A percentile compares a stretch with the other conserved stretches of the same genome.
Conservation (phyloP, 176 grass and related monocot genomes). For the Aegilops bicornis region DNA sequence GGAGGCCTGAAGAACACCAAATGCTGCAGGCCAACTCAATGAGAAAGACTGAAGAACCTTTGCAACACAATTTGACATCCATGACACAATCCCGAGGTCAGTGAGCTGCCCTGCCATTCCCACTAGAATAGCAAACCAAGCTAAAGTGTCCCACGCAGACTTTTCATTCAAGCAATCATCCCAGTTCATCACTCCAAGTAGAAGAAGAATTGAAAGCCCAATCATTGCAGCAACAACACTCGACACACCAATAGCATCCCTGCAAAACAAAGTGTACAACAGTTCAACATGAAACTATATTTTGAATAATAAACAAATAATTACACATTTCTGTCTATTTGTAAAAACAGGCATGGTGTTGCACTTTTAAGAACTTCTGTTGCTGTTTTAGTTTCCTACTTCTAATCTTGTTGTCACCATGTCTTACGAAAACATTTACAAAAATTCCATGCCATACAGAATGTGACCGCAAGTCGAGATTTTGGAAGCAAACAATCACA, state of each 20-base stretch:
- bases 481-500: not conserved
- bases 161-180: slow-evolving; percentile 96
- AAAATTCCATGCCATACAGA: not conserved
- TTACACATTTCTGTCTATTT: not conserved
- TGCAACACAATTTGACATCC: slow-evolving; percentile 90
- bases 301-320: not conserved
- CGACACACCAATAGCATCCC: slow-evolving; percentile 68
- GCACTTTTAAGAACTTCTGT: not conserved
- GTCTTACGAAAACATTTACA: not conserved
- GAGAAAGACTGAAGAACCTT: slow-evolving; percentile 82
- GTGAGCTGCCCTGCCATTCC: slow-evolving; percentile 94
- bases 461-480: not conserved
- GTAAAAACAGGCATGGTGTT: not conserved
- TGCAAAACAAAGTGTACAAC: slow-evolving; percentile 20
- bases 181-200: slow-evolving; percentile 88
- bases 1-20: slow-evolving; percentile 87
- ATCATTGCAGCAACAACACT: slow-evolving; percentile 95
- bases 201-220: slow-evolving; percentile 84
- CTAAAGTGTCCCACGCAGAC: slow-evolving; percentile 94
- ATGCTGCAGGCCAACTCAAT: slow-evolving; percentile 89
- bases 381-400: slow-evolving; percentile 7
- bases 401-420: not conserved
- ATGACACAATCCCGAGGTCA: slow-evolving; percentile 74
- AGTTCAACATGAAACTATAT: not conserved
- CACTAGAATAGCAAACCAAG: slow-evolving; percentile 98